A percentile compares a stretch with the other conserved stretches of the same genome.
These are phyloP conservation scores for Pythium sp. DNA, from an alignment of 352 stramenopile genomes.

Conservation along the genomic window DNA sequence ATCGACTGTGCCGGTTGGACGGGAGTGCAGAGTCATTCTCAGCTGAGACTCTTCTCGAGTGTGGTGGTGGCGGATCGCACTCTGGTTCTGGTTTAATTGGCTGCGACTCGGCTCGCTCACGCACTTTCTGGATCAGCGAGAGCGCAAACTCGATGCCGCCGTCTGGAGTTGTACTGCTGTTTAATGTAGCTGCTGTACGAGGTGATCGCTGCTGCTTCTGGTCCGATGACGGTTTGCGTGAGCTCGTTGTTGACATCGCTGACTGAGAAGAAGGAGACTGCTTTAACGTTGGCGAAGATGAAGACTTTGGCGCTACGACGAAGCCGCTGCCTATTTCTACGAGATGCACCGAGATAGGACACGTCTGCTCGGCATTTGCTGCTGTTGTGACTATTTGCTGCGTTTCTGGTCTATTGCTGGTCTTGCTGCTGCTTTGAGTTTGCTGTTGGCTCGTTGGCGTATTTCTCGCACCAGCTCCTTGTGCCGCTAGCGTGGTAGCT, in stretches of 20 bases:
- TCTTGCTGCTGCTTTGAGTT: neutral
- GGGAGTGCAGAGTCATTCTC: neutral
- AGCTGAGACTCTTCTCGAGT: neutral
- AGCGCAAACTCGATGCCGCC: constrained; percentile 3
- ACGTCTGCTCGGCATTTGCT: neutral
- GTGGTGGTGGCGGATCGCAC: neutral
- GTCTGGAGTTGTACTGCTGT: neutral
- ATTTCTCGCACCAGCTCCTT: neutral
- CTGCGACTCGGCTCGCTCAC: neutral
- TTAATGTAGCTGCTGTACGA: neutral
- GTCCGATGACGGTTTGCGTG: neutral
- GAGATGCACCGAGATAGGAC: neutral
- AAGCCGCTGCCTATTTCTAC: neutral
- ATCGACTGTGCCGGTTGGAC: neutral
- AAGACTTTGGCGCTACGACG: neutral
- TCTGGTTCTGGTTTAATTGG: neutral
- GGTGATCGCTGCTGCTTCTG: neutral
- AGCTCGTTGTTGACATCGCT: neutral
- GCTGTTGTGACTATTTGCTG: neutral
- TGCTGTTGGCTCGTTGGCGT: neutral
- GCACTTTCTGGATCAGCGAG: constrained; percentile 8
- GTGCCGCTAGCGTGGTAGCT: neutral
- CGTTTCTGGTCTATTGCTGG: neutral
- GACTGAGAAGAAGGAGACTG: neutral
- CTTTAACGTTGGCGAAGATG: neutral